These are phyloP conservation scores for Neopestalotiopsis sp. DNA, from an alignment of 2,329 filamentous ascomycete genomes.

Conservation along the genomic window DNA sequence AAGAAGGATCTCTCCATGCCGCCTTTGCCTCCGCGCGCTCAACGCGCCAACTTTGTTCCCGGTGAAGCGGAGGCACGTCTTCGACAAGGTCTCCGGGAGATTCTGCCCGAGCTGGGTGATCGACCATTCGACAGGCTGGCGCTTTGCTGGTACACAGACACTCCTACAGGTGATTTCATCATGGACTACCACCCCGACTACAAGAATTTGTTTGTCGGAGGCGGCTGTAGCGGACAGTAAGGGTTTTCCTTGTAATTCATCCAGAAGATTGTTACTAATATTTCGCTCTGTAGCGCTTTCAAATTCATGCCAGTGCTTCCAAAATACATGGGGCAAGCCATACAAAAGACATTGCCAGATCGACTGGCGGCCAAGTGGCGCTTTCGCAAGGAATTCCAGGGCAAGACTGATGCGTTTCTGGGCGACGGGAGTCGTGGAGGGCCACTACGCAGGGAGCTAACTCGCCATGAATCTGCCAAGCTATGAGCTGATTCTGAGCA, in stretches of 20 bases:
- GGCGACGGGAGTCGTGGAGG: not conserved
- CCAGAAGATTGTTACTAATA: not conserved
- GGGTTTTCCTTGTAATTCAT: not conserved
- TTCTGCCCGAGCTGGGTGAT: constrained; percentile 29
- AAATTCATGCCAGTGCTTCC: not conserved
- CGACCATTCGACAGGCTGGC: constrained; percentile 31
- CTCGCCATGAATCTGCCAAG: not conserved
- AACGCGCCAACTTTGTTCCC: constrained; percentile 17
- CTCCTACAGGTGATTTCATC: constrained; percentile 40
- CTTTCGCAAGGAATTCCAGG: not conserved
- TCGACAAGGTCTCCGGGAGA: constrained; percentile 25
- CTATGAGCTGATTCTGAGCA: not conserved
- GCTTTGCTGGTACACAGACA: constrained; percentile 44
- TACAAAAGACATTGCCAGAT: not conserved
- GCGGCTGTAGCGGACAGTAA: not conserved
- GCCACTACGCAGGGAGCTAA: not conserved
- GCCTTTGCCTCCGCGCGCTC: not conserved
- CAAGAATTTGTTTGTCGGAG: constrained; percentile 20
- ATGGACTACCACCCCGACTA: constrained; percentile 37
- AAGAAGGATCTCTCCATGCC: not conserved
- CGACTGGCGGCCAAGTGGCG: not conserved
- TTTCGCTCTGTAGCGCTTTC: not conserved
- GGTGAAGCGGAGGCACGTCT: constrained; percentile 26
- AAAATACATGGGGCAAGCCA: not conserved
- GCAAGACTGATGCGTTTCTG: not conserved